Evolutionary conservation across 805 yeast genomes (phyloP), one percentile per base, ranked within the genome.

Genomic region (Yarrowia hollandica): DNA sequence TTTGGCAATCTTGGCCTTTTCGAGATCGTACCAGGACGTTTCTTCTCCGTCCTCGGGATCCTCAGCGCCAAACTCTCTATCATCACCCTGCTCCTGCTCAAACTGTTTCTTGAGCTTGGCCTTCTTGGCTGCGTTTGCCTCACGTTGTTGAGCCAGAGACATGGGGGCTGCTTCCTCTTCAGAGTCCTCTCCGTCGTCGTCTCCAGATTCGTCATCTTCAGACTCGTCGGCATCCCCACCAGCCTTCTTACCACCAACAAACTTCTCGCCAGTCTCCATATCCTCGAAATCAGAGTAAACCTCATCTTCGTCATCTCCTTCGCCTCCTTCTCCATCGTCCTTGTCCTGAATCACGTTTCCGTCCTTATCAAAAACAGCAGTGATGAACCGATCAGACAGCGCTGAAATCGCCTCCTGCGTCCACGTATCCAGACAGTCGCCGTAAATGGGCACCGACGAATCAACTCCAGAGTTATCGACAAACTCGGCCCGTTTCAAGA

Each of bases 21-120:
- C 97, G 72, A 87, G 83, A 71, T 92, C 98, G 71, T 92, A 94
- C 99, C 99, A 94, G 0, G 97, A 90, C 67, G 92, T 97, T 68
- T 88, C 95, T 10, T 48, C 55, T 5, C 52, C 52, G 41, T 72
- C 73, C 69, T 88, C 90, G 11, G 88, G 88, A 63, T 89, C 96
- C 63, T 85, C 88, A 22, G 84, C 90, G 15, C 88, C 88, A 64
- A 82, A 82, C 60, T 82, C 85, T 42, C 83, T 83, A 60, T 83
- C 85, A 64, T 81, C 84, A 60, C 77, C 80, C 66, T 85, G 90
- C 69, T 85, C 90, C 56, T 84, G 90, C 68, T 94, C 98, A 68
- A 94, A 90, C 69, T 94, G 97, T 67, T 88, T 78, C 61, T 90
- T 84, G 61, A 92, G 77, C 67, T 88, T 85, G 64, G 91, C 97